These are phyloP conservation scores for Annulohypoxylon stygium DNA, from an alignment of 495 filamentous ascomycete genomes.

Conservation along the genomic window DNA sequence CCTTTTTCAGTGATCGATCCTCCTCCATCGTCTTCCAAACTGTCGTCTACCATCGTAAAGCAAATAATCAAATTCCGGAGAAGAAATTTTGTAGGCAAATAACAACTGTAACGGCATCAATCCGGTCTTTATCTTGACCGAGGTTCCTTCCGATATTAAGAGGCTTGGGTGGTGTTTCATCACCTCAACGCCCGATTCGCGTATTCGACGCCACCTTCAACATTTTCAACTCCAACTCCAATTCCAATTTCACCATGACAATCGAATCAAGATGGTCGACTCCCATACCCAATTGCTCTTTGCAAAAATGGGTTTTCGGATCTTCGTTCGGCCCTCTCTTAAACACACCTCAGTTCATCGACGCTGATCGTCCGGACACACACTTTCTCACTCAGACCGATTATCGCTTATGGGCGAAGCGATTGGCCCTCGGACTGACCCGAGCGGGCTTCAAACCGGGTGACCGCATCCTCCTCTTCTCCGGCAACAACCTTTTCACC, in stretches of 20 bases:
- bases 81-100: background rate
- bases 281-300: slow-evolving; percentile 51
- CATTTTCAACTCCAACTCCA: too few relatives aligned
- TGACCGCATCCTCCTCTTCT: slow-evolving; percentile 80
- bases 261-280: slow-evolving; percentile 60
- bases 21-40: background rate
- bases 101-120: background rate
- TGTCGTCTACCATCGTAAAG: background rate
- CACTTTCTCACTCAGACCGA: slow-evolving; percentile 56
- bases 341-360: slow-evolving; percentile 59
- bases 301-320: slow-evolving; percentile 56
- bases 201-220: background rate
- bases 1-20: background rate
- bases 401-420: slow-evolving; percentile 77
- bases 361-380: slow-evolving; percentile 68
- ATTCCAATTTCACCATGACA: slow-evolving; percentile 46
- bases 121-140: background rate
- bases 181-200: background rate
- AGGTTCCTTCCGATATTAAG: background rate
- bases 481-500: slow-evolving; percentile 79
- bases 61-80: background rate
- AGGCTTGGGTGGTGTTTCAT: background rate
- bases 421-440: slow-evolving; percentile 77
- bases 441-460: slow-evolving; percentile 73
- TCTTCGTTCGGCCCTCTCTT: slow-evolving; percentile 53